phyloP scores from a whole-genome alignment of 768 basidiomycete species.

The Coprinopsis sp. region DNA sequence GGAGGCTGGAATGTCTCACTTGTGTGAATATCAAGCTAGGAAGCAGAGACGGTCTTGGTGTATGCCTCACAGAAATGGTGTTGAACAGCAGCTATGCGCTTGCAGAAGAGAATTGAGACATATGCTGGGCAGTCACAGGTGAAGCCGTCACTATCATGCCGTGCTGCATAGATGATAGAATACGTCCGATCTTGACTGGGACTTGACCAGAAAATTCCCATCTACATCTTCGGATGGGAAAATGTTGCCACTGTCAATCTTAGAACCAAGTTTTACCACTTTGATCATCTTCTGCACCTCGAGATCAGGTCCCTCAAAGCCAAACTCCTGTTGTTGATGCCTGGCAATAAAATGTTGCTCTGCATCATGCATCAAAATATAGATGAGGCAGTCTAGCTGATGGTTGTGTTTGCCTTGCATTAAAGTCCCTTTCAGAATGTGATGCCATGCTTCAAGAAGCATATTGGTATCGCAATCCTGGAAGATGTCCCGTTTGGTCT shows the following conservation, averaged over 20 bases:
- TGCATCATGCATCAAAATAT: constrained; percentile 9
- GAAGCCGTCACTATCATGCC: constrained; percentile 11
- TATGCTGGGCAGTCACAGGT: constrained; percentile 1
- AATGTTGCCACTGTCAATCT: too few relatives aligned
- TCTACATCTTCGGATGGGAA: too few relatives aligned
- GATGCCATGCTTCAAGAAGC: constrained; percentile 26
- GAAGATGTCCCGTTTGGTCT: constrained; percentile 11
- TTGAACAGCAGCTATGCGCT: constrained; percentile 16
- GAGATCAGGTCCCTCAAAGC: constrained; percentile 22
- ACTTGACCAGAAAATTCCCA: too few relatives aligned
- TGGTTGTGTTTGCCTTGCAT: constrained; percentile 18
- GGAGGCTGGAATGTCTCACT: not conserved
- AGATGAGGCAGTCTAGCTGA: constrained; percentile 15
- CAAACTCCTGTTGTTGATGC: constrained; percentile 13
- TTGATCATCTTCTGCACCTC: too few relatives aligned
- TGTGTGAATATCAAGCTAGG: not conserved
- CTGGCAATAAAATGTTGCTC: constrained; percentile 11
- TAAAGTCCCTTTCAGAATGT: constrained; percentile 20
- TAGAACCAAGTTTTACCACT: too few relatives aligned
- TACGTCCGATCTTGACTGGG: too few relatives aligned
- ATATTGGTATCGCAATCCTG: constrained; percentile 22
- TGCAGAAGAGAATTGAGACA: constrained; percentile 13
- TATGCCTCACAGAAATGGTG: constrained; percentile 6
- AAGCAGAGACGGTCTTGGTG: not conserved
- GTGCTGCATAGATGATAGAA: too few relatives aligned